phyloP scores from a whole-genome alignment of 495 filamentous ascomycete species.

The Friedmanniomyces endolithicus region DNA sequence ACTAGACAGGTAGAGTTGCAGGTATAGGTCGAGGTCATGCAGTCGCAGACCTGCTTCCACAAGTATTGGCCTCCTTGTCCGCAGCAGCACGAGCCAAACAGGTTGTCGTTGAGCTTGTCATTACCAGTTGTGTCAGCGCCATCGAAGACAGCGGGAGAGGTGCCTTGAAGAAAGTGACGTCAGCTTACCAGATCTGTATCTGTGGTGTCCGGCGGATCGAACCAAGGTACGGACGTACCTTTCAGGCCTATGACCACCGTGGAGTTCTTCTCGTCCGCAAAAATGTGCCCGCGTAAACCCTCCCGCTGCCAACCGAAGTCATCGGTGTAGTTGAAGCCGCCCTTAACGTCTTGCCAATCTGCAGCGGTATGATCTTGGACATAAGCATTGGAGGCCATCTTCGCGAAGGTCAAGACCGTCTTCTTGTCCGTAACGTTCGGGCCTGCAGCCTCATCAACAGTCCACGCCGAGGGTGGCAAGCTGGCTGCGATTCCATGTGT shows the following conservation, averaged over 20 bases:
- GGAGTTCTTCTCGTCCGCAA: conserved; percentile 68
- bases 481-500: conserved; percentile 46
- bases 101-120: conserved; percentile 94
- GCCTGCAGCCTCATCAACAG: conserved; percentile 60
- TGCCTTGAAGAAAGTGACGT: conserved; percentile 30
- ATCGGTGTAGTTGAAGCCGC: conserved; percentile 65
- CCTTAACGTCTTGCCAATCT: conserved; percentile 75
- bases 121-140: conserved; percentile 91
- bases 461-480: conserved; percentile 63
- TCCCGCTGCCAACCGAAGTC: conserved; percentile 86
- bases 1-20: conserved; percentile 85
- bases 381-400: conserved; percentile 83
- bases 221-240: conserved; percentile 55
- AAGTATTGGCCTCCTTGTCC: conserved; percentile 75
- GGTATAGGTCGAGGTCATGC: conserved; percentile 66
- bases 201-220: conserved; percentile 63
- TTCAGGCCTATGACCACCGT: conserved; percentile 89
- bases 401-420: conserved; percentile 70
- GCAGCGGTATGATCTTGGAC: conserved; percentile 53
- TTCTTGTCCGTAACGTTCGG: conserved; percentile 80
- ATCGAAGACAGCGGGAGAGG: conserved; percentile 73
- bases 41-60: conserved; percentile 86
- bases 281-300: conserved; percentile 85
- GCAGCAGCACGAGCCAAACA: conserved; percentile 96
- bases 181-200: conserved; percentile 61